Percentiles rank a stretch among this genome's conserved stretches.
Evolutionary conservation across 2,329 filamentous ascomycete species (phyloP).

Genomic region (Aspergillus carbonarius): DNA sequence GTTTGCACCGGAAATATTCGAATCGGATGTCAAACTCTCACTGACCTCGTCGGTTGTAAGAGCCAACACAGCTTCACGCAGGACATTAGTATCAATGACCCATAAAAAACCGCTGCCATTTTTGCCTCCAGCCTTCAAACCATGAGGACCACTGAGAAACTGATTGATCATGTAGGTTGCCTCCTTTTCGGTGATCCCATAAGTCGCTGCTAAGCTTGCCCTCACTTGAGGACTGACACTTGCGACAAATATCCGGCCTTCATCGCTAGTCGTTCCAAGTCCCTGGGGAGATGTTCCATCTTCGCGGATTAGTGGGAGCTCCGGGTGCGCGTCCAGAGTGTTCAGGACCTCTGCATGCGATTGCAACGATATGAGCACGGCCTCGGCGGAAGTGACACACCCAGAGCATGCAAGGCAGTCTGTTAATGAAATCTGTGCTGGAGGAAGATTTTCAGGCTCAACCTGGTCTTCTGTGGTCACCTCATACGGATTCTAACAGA

Average conservation of each 20-base stretch:
- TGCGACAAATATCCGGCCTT: slow-evolving; percentile 81
- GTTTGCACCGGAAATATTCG: slow-evolving; percentile 8
- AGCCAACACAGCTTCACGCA: slow-evolving; percentile 80
- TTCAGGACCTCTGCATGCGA: slow-evolving; percentile 88
- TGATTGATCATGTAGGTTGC: slow-evolving; percentile 82
- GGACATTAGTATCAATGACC: slow-evolving; percentile 84
- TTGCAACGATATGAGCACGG: slow-evolving; percentile 91
- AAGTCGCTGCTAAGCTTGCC: slow-evolving; percentile 84
- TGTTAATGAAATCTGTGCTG: slow-evolving; percentile 91
- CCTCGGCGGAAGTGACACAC: slow-evolving; percentile 95
- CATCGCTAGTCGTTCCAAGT: slow-evolving; percentile 21
- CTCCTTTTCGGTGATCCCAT: slow-evolving; percentile 68
- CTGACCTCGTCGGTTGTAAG: slow-evolving; percentile 72
- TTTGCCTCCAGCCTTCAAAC: slow-evolving; percentile 68
- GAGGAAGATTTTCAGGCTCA: slow-evolving; percentile 57
- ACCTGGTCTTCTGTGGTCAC: slow-evolving; percentile 89
- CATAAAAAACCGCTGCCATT: slow-evolving; percentile 78
- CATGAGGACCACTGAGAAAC: slow-evolving; percentile 68
- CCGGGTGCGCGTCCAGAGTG: slow-evolving; percentile 66
- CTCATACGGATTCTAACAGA: slow-evolving; percentile 65
- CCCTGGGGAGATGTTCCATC: slow-evolving; percentile 48
- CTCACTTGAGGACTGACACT: slow-evolving; percentile 90
- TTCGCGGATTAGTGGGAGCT: slow-evolving; percentile 35
- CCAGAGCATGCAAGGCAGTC: slow-evolving; percentile 97
- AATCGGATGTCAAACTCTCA: slow-evolving; percentile 29